Conservation (phyloP, 2,329 filamentous ascomycete species). For the Aspergillus costaricaensis region DNA sequence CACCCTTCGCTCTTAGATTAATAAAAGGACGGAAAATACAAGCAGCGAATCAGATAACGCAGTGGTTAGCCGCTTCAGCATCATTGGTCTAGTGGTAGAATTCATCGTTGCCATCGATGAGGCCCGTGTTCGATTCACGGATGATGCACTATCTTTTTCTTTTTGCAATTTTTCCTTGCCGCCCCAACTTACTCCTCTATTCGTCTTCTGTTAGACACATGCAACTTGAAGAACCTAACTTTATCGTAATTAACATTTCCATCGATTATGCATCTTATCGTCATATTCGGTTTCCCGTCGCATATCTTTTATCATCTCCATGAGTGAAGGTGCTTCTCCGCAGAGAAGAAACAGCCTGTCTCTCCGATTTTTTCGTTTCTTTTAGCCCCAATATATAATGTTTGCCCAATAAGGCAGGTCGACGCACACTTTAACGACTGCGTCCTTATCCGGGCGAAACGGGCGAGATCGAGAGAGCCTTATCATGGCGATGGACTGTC, state of each 20-base stretch:
- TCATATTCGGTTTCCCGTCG: not conserved
- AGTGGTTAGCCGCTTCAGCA: constrained; percentile 25
- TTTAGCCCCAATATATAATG: not conserved
- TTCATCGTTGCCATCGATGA: constrained; percentile 50
- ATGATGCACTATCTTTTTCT: constrained; percentile 40
- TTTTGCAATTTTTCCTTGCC: not conserved
- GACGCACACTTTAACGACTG: not conserved
- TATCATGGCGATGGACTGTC: too few species aligned
- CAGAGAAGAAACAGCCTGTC: not conserved
- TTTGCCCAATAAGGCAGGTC: not conserved
- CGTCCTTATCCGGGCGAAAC: too few species aligned
- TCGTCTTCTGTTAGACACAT: too few species aligned
- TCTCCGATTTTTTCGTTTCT: not conserved
- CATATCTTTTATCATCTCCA: not conserved
- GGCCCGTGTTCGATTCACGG: constrained; percentile 51
- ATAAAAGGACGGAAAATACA: not conserved
- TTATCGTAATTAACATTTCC: too few species aligned
- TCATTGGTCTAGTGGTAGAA: constrained; percentile 51
- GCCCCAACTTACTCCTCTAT: not conserved
- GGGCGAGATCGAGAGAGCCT: too few species aligned
- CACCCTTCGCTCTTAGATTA: accelerated
- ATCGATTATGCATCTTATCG: not conserved
- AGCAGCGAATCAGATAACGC: not conserved
- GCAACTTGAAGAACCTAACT: too few species aligned
- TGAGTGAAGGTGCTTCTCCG: not conserved